Base-by-base conservation (phyloP, 73 alveolate species). In the Blepharisma japonicum region DNA sequence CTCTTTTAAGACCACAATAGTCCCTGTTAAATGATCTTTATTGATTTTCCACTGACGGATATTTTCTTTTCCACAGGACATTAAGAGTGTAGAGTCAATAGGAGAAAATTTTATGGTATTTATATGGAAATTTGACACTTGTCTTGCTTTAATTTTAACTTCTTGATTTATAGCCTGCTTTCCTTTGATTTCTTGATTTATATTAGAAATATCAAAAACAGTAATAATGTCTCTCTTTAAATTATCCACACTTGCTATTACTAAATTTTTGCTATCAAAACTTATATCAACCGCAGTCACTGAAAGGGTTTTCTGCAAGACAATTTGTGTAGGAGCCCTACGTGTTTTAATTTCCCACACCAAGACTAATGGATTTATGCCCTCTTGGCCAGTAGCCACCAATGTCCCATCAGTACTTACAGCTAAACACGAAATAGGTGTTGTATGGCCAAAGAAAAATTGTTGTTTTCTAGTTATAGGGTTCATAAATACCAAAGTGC, bases 41-140 rank as follows among this genome's bases (percentile, higher is more conserved):
- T 61, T 61, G 74, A 94, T 90, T 84, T 98, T 92, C 98, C 98
- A 94, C 77, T 86, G 90, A 89, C 97, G 83, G 47, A 94, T 92
- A 76, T 92, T 94, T 79, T 94, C 99, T 78, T 86, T 80, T 0
- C 99, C 99, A 71, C 99, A 94, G 1, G 96, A 87, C 50, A 87
- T 89, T 77, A 94, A 80, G 7, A 87, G 78, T 56, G 82, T 77
- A 51, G 91, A 87, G 66, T 94, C 98, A 46, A 90, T 90, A 21
- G 98, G 98, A 48, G 94, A 81, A 84, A 92, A 94, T 84, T 87
- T 91, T 8, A 94, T 72, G 6, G 87, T 80, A 27, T 81, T 80
- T 6, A 94, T 87, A 78, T 83, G 82, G 21, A 90, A 92, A 23
- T 89, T 95, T 55, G 87, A 79, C 54, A 91, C 90, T 68, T 94